Evolutionary conservation across 202 grass and related monocot species (phyloP).

Genomic region (Schoenoplectus triqueter): DNA sequence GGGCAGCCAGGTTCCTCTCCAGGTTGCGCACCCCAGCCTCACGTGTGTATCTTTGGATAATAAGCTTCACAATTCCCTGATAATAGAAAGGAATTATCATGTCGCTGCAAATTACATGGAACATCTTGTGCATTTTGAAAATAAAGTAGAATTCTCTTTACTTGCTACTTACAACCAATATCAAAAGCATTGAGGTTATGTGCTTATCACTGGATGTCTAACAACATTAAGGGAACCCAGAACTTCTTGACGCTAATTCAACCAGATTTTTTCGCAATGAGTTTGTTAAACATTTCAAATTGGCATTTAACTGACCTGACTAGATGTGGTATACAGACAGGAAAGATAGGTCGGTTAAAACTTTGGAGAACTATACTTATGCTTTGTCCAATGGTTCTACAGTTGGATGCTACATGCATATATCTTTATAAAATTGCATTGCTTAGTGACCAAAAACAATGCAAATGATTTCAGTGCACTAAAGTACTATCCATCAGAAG

Average conservation of each 20-base stretch:
- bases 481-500: not conserved
- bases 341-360: not conserved
- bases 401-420: not conserved
- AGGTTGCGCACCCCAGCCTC: conserved; percentile 95
- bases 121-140: not conserved
- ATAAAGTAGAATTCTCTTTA: not conserved
- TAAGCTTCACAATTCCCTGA: conserved; percentile 81
- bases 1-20: conserved; percentile 78
- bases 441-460: conserved; percentile 29
- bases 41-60: conserved; percentile 92
- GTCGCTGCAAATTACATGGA: not conserved
- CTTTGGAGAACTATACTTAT: not conserved
- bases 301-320: not conserved
- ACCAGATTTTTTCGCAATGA: not conserved
- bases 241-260: not conserved
- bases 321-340: not conserved
- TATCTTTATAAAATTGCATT: not conserved
- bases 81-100: not conserved
- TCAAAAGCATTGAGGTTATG: not conserved
- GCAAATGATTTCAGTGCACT: not conserved
- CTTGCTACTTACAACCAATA: not conserved
- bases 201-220: not conserved
- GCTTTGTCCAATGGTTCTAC: not conserved
- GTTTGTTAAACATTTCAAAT: conserved; percentile 8
- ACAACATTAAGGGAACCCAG: not conserved